Evolutionary conservation across 225 moss, liverwort and hornwort species (phyloP).

Genomic region (Thuidium tamariscinum): DNA sequence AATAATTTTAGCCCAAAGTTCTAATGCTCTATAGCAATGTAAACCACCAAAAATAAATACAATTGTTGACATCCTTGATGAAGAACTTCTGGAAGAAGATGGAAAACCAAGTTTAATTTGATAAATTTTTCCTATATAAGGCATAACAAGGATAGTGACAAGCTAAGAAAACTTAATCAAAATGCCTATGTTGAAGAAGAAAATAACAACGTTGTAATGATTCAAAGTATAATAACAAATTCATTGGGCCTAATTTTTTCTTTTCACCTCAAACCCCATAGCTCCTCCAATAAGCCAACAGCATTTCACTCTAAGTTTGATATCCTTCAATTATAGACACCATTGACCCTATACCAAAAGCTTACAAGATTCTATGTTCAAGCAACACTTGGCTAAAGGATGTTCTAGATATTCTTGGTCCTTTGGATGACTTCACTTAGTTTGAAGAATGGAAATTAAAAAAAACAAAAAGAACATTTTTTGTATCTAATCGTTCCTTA

Average conservation of each 20-base stretch:
- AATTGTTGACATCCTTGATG: background rate
- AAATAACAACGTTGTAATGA: background rate
- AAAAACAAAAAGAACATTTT: no score
- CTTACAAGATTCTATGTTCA: background rate
- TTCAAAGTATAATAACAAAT: rapidly evolving
- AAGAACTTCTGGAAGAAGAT: background rate
- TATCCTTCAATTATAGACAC: no score
- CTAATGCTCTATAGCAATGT: background rate
- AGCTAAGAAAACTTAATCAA: background rate
- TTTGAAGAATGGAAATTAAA: no score
- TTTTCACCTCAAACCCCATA: background rate
- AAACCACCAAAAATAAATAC: background rate
- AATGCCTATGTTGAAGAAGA: background rate
- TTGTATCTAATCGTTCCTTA: no score
- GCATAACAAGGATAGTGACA: rapidly evolving
- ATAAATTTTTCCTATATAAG: background rate
- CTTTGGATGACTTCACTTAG: no score
- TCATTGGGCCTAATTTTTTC: background rate
- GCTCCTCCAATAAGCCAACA: rapidly evolving
- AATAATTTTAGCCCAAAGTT: background rate
- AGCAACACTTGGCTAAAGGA: no score
- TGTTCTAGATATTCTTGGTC: no score
- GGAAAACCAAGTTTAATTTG: background rate
- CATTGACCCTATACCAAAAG: background rate
- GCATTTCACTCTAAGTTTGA: no score